Evolutionary conservation across 805 yeast species (phyloP).

Genomic region (Candida fluviatilis): DNA sequence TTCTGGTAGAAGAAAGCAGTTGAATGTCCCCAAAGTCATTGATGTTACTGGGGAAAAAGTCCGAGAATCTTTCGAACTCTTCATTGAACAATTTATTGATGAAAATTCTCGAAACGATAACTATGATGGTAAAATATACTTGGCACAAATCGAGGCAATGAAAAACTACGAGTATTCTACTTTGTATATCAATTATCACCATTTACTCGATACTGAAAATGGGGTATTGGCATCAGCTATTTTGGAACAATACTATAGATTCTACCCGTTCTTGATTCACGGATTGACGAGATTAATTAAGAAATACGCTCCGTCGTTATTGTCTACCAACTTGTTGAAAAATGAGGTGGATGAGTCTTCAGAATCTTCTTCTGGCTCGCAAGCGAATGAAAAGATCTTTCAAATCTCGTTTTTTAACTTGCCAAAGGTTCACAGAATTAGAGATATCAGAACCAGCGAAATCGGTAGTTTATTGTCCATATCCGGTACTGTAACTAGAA

Average conservation of each 20-base stretch:
- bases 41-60: constrained; percentile 95
- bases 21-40: constrained; percentile 76
- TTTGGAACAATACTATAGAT: constrained; percentile 87
- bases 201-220: constrained; percentile 68
- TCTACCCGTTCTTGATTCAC: constrained; percentile 74
- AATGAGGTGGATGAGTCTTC: constrained; percentile 30
- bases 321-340: constrained; percentile 39
- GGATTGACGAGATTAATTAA: constrained; percentile 74
- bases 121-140: constrained; percentile 58
- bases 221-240: constrained; percentile 89
- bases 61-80: constrained; percentile 82
- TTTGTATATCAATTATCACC: constrained; percentile 80
- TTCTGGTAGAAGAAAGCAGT: constrained; percentile 50
- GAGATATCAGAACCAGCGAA: constrained; percentile 86
- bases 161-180: constrained; percentile 70
- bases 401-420: constrained; percentile 86
- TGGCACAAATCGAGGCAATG: constrained; percentile 81
- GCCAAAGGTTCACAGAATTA: constrained; percentile 75
- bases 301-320: constrained; percentile 67
- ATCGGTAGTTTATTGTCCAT: constrained; percentile 82
- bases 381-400: constrained; percentile 66
- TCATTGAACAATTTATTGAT: constrained; percentile 62
- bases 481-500: constrained; percentile 93
- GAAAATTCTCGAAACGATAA: constrained; percentile 22
- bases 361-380: constrained; percentile 40